Base-by-base conservation (phyloP, 148 eudicot genomes). In the Silene latifolia region DNA sequence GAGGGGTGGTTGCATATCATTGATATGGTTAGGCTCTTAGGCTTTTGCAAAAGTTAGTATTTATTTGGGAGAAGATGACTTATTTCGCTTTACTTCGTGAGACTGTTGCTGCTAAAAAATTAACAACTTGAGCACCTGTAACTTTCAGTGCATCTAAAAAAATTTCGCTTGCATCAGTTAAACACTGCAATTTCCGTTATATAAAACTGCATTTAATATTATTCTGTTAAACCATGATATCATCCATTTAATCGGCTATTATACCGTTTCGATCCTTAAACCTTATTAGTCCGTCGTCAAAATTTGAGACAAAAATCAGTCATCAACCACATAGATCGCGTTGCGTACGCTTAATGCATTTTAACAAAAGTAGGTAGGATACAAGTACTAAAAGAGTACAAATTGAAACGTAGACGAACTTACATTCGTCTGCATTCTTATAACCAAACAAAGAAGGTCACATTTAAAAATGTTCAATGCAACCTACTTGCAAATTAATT, bases 81-180 rank as follows among this genome's bases (percentile, higher is more conserved):
- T n/a, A n/a, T n/a, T n/a, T n/a, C n/a, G n/a, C n/a, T n/a, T n/a
- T n/a, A n/a, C n/a, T n/a, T n/a, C n/a, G n/a, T n/a, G n/a, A n/a
- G n/a, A n/a, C n/a, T n/a, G n/a, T 32, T 64, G 46, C 20, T 15
- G 15, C 46, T 64, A 14, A 64, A 64, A 64, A 64, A 64, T 27
- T 27, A 27, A 24, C 44, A 64, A 64, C 42, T 64, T 17, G 68
- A 32, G 68, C 68, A 13, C 46, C 68, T 64, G 68, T 27, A 64
- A 15, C 68, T 64, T 64, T 64, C 68, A 15, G 5, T 27, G 68
- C 68, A 64, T 46, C 44, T 64, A 64, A 64, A 47, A n/a, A 64
- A 29, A 9, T 64, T 18, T 64, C 32, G 8, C 68, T 64, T 64
- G 68, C 68, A 64, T 64, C n/a, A 4, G 68, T 4, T 27, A 32